These are phyloP conservation scores for Saccharum spontaneum DNA, from an alignment of 176 grass and related monocot species.

Conservation along the genomic window DNA sequence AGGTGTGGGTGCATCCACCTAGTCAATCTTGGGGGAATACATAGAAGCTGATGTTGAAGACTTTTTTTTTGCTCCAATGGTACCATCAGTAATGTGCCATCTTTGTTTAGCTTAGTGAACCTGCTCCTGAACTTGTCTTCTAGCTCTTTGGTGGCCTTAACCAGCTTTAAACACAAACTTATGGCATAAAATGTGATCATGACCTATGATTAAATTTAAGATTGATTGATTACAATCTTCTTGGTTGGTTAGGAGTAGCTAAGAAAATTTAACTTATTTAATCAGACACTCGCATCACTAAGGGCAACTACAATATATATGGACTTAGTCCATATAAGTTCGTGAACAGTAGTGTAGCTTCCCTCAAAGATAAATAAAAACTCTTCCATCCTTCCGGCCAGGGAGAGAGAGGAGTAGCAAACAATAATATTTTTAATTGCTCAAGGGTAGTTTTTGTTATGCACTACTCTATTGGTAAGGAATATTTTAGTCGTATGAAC, in stretches of 20 bases:
- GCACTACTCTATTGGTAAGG: too few relatives aligned
- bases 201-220: neutral
- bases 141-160: neutral
- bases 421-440: too few relatives aligned
- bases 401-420: too few relatives aligned
- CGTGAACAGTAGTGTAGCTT: too few relatives aligned
- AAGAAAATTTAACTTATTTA: neutral
- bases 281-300: neutral
- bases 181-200: neutral
- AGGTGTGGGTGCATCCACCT: neutral
- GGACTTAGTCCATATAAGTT: too few relatives aligned
- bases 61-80: neutral
- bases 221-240: neutral
- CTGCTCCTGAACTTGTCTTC: neutral
- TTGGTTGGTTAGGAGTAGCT: neutral
- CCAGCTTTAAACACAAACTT: neutral
- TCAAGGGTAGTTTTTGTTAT: too few relatives aligned
- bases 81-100: neutral
- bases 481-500: too few relatives aligned
- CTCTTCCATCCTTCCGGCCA: too few relatives aligned
- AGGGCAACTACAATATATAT: too few relatives aligned
- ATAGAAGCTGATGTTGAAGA: neutral
- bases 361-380: too few relatives aligned
- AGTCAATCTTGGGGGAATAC: neutral
- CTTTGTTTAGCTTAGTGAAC: neutral